A percentile compares a stretch with the other conserved stretches of the same genome.
These are phyloP conservation scores for Neoconidiobolus thromboides DNA, from an alignment of 371 early-diverging fungal genomes.

Conservation along the genomic window DNA sequence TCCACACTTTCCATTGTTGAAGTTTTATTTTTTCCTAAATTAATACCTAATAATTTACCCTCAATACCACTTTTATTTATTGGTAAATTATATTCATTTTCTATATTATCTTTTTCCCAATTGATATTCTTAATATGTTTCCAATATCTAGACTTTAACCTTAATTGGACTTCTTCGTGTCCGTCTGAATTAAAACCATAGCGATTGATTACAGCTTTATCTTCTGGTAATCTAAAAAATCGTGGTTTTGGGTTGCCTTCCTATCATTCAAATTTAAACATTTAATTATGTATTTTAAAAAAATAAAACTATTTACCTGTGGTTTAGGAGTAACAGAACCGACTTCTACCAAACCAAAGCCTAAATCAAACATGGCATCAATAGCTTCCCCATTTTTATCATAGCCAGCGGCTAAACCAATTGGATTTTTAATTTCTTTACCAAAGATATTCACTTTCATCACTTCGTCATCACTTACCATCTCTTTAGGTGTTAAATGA, in stretches of 20 bases:
- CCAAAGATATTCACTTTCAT: constrained; percentile 39
- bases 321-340: constrained; percentile 66
- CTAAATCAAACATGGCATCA: constrained; percentile 51
- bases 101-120: too few species aligned
- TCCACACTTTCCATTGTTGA: constrained; percentile 27
- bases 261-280: constrained; percentile 12
- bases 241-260: constrained; percentile 63
- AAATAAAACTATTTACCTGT: constrained; percentile 22
- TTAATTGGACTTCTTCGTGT: constrained; percentile 24
- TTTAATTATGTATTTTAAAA: neutral
- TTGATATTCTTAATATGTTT: constrained; percentile 18
- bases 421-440: constrained; percentile 41
- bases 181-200: constrained; percentile 79
- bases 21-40: constrained; percentile 67
- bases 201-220: constrained; percentile 60
- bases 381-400: constrained; percentile 73
- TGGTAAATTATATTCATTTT: neutral
- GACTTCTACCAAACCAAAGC: constrained; percentile 72
- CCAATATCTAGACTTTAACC: constrained; percentile 42
- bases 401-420: constrained; percentile 73
- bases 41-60: constrained; percentile 46
- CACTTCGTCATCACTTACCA: constrained; percentile 17
- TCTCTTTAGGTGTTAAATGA: constrained; percentile 33
- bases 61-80: constrained; percentile 15
- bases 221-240: constrained; percentile 50